Conservation (phyloP, 208 protist genomes). For the Herpetomonas samuelpessoai region DNA sequence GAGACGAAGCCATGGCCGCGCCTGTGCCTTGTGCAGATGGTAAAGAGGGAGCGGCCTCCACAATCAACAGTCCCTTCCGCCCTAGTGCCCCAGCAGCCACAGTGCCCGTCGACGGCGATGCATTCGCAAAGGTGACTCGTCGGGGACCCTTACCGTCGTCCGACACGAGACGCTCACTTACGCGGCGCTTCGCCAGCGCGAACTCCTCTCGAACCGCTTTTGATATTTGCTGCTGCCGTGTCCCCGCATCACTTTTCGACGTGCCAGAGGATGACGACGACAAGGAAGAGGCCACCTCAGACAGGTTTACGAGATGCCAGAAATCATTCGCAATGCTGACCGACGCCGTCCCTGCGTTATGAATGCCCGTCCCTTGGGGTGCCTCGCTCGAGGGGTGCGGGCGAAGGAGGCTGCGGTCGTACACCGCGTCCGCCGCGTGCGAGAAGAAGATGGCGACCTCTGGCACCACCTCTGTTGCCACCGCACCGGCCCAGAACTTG, state of each 20-base stretch:
- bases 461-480: slow-evolving; percentile 59
- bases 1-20: slow-evolving; percentile 3
- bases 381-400: neutral
- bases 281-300: neutral
- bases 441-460: slow-evolving; percentile 69
- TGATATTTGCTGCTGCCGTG: slow-evolving; percentile 1
- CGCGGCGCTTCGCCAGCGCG: neutral
- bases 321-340: neutral
- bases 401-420: slow-evolving; percentile 2
- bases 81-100: slow-evolving; percentile 16
- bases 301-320: no score
- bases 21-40: neutral
- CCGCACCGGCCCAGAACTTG: slow-evolving; percentile 63
- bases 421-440: slow-evolving; percentile 23
- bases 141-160: neutral
- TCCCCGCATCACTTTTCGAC: neutral
- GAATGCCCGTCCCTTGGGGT: neutral
- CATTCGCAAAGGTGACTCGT: no score
- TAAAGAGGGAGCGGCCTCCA: slow-evolving; percentile 16
- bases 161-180: no score
- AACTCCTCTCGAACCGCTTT: slow-evolving; percentile 7
- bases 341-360: no score
- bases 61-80: slow-evolving; percentile 42
- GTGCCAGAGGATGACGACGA: neutral
- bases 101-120: neutral